A percentile compares a stretch with the other conserved stretches of the same genome.
Evolutionary conservation across 2,329 filamentous ascomycete species (phyloP).

Genomic region (Neonectria magnoliae): DNA sequence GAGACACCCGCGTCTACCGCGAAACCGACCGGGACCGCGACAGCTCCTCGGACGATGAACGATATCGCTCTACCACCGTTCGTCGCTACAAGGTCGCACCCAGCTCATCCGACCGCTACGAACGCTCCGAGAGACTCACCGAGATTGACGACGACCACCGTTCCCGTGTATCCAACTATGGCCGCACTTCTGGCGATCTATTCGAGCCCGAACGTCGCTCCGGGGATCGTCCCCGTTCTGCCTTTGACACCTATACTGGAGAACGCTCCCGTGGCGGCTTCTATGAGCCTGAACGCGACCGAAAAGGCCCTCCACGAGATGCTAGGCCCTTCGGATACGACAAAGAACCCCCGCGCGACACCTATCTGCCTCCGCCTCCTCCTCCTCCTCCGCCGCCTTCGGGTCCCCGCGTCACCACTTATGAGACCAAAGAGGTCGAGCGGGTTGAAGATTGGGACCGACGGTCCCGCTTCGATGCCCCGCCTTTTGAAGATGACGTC

Average conservation of each 20-base stretch:
- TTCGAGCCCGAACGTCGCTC: constrained; percentile 55
- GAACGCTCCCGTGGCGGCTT: constrained; percentile 52
- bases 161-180: constrained; percentile 53
- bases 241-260: constrained; percentile 54
- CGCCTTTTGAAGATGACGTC: constrained; percentile 60
- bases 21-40: constrained; percentile 46
- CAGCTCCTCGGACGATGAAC: constrained; percentile 55
- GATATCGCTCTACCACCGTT: constrained; percentile 59
- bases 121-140: constrained; percentile 51
- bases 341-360: constrained; percentile 37
- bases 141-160: constrained; percentile 59
- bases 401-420: constrained; percentile 47
- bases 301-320: constrained; percentile 40
- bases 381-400: constrained; percentile 39
- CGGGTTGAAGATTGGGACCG: constrained; percentile 58
- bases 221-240: constrained; percentile 63
- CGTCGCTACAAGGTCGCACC: constrained; percentile 63
- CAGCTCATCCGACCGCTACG: constrained; percentile 53
- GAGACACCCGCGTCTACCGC: constrained; percentile 48
- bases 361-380: constrained; percentile 35
- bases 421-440: constrained; percentile 50
- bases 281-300: constrained; percentile 58
- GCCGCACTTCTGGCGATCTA: constrained; percentile 53
- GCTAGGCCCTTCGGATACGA: constrained; percentile 21
- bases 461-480: constrained; percentile 51